These are phyloP conservation scores for Podospora appendiculata DNA, from an alignment of 495 filamentous ascomycete genomes.

Conservation along the genomic window DNA sequence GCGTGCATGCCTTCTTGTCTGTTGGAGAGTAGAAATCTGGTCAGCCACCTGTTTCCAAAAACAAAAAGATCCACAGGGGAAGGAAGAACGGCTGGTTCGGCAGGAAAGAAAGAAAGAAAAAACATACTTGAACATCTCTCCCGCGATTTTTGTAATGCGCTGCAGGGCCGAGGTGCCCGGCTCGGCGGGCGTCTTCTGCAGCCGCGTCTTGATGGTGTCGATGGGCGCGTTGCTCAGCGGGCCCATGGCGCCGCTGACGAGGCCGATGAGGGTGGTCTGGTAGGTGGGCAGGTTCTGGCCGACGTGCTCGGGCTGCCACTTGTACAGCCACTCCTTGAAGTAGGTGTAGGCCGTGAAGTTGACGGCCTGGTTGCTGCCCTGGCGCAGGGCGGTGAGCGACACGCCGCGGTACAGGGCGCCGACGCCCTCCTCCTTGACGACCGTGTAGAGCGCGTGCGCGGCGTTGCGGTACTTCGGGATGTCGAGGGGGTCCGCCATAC, in stretches of 20 bases:
- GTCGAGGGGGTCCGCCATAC: conserved; percentile 84
- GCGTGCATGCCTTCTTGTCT: conserved; percentile 81
- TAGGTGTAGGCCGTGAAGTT: conserved; percentile 99
- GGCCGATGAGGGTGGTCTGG: conserved; percentile 84
- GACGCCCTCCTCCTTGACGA: conserved; percentile 83
- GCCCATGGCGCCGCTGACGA: conserved; percentile 90
- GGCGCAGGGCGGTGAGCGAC: conserved; percentile 82
- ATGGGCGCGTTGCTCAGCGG: conserved; percentile 95
- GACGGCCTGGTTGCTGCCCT: conserved; percentile 94
- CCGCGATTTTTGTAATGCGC: conserved; percentile 69
- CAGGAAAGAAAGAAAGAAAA: too few species aligned
- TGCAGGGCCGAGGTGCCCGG: conserved; percentile 70
- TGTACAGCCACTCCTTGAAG: conserved; percentile 71
- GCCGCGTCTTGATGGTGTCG: conserved; percentile 95
- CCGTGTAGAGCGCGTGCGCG: conserved; percentile 88
- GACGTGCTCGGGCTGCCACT: conserved; percentile 53
- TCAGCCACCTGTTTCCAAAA: neutral
- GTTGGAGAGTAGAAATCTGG: neutral
- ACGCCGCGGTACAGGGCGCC: conserved; percentile 87
- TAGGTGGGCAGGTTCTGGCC: conserved; percentile 65
- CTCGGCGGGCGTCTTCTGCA: conserved; percentile 83
- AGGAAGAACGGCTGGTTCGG: too few species aligned
- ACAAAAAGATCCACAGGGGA: too few species aligned
- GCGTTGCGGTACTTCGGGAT: conserved; percentile 95
- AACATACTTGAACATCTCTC: conserved; percentile 83